Base-by-base conservation (phyloP, 2,329 filamentous ascomycete genomes). In the Xylaria sp. region DNA sequence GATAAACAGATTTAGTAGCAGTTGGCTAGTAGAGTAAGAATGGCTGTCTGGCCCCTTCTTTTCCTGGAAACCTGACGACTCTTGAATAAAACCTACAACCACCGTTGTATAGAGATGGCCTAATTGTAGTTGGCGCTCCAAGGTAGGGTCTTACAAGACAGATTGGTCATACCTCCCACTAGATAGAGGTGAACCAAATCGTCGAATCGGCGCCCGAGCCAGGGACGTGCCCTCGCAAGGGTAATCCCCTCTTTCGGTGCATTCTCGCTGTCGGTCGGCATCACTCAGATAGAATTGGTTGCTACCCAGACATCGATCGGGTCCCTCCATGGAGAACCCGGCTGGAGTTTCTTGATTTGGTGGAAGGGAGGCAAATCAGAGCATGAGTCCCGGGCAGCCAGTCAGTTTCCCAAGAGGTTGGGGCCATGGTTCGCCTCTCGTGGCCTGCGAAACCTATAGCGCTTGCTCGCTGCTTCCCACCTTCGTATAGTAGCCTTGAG, bases 201-300 rank as follows among this genome's bases (percentile, higher is more conserved):
- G 23, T 66, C 58, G 46, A 65, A 60, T 58, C 37, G 57, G 58
- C 41, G 44, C 37, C 59, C 21, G 37, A 21, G 15, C 21, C 25
- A 35, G 40, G n/a, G 33, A 13, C 38, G 35, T 27, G 21, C n/a
- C 19, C 38, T 54, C 31, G 29, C 25, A 54, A 55, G 46, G 19
- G 37, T 25, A 49, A 48, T 44, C 57, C 69, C 70, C 68, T 48
- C 70, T 63, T 43, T 72, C 71, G 71, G 70, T 53, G 63, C 60
- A 71, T 70, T 71, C 67, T 72, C 71, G 71, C 64, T 59, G 46
- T 70, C 64, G 64, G 58, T 70, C 69, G 70, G 70, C 62, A 68
- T 71, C 35, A 33, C 23, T 53, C 19, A 43, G 44, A 53, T 51
- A 55, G 48, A 46, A 21, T n/a, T 40, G 21, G 56, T 40, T 65